phyloP scores from a whole-genome alignment of 345 rosid species.

The Eucalyptus cloeziana region DNA sequence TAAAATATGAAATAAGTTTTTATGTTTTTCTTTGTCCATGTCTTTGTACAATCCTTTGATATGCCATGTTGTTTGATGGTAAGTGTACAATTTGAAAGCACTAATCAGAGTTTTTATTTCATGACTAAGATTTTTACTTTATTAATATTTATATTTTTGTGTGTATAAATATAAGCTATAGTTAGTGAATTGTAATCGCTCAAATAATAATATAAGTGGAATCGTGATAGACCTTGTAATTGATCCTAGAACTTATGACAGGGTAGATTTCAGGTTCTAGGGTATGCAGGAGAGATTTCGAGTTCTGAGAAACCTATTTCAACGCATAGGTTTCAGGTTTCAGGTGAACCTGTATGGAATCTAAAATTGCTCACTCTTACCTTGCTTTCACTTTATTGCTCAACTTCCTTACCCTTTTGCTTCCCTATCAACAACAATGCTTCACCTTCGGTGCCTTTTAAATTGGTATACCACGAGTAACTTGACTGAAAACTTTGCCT shows the following conservation, averaged over 20 bases:
- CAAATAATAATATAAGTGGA: too few species aligned
- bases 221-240: accelerated
- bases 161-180: too few species aligned
- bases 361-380: accelerated
- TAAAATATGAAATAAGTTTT: too few species aligned
- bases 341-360: accelerated
- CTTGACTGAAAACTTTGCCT: neutral
- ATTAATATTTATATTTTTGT: too few species aligned
- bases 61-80: too few species aligned
- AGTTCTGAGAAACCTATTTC: accelerated
- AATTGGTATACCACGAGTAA: neutral
- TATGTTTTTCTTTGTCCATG: accelerated
- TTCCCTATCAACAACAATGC: neutral
- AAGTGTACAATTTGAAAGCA: accelerated
- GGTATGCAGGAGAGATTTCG: accelerated
- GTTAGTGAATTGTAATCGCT: accelerated
- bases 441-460: neutral
- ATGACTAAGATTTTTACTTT: too few species aligned
- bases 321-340: accelerated
- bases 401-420: neutral
- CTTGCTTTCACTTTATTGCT: neutral
- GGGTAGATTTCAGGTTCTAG: accelerated
- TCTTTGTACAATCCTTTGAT: accelerated
- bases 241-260: accelerated
- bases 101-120: accelerated